These are phyloP conservation scores for Hysterangium stoloniferum DNA, from an alignment of 768 basidiomycete species.

Conservation along the genomic window DNA sequence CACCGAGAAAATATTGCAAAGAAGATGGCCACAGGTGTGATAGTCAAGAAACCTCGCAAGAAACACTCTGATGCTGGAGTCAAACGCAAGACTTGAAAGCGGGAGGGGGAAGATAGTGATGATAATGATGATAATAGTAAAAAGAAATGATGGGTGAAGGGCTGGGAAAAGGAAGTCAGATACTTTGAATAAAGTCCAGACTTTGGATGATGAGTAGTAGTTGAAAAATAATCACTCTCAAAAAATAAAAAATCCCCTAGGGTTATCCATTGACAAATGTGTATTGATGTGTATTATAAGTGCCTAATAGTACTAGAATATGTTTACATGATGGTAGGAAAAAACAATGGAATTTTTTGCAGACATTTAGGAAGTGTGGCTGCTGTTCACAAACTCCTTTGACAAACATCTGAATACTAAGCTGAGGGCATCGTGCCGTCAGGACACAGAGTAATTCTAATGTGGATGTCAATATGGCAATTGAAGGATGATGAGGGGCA, in stretches of 20 bases:
- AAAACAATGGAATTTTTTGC: too few species aligned
- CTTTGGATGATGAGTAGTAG: too few species aligned
- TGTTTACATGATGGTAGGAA: too few species aligned
- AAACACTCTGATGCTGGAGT: background rate
- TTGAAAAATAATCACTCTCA: too few species aligned
- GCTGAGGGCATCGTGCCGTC: background rate
- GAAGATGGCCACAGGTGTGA: background rate
- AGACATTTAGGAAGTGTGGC: too few species aligned
- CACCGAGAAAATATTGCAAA: background rate
- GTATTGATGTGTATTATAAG: too few species aligned
- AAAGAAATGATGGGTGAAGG: background rate
- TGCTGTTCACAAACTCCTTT: constrained; percentile 23
- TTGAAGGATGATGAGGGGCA: constrained; percentile 13
- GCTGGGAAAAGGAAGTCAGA: too few species aligned
- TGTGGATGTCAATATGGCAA: constrained; percentile 16
- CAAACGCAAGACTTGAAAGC: background rate
- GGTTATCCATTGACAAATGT: too few species aligned
- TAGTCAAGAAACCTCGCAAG: background rate
- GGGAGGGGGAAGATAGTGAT: background rate
- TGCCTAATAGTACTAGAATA: too few species aligned
- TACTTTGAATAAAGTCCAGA: too few species aligned
- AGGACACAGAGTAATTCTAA: constrained; percentile 8
- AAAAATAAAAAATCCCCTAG: too few species aligned
- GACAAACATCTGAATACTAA: constrained; percentile 22
- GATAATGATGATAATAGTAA: background rate